A percentile compares a stretch with the other conserved stretches of the same genome.
These are phyloP conservation scores for Yarrowia deformans DNA, from an alignment of 805 yeast species.

Conservation along the genomic window DNA sequence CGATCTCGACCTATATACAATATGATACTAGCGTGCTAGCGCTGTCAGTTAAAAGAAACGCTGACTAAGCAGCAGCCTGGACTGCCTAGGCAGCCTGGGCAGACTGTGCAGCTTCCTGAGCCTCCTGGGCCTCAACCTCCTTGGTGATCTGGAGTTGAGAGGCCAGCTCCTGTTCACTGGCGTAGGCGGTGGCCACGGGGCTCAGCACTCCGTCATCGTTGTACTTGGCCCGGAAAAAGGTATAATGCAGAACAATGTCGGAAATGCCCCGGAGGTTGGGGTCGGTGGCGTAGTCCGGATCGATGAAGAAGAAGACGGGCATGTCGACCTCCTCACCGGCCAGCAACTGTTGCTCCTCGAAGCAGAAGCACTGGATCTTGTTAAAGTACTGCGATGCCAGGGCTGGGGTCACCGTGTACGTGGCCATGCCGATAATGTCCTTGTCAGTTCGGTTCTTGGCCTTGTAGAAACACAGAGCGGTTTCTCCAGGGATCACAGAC, in stretches of 20 bases:
- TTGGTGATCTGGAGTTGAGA: constrained; percentile 25
- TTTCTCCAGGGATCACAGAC: constrained; percentile 92
- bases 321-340: constrained; percentile 99
- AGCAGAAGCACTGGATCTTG: constrained; percentile 97
- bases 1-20: constrained; percentile 29
- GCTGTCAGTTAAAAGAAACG: not conserved
- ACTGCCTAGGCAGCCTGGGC: too few species aligned
- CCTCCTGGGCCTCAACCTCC: constrained; percentile 14
- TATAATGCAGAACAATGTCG: constrained; percentile 88
- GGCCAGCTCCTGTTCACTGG: constrained; percentile 32
- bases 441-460: constrained; percentile 86
- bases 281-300: constrained; percentile 93
- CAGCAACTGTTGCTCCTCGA: constrained; percentile 90
- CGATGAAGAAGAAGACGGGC: constrained; percentile 97
- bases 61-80: constrained; percentile 1
- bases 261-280: constrained; percentile 91
- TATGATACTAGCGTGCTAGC: not conserved
- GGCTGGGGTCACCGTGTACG: constrained; percentile 95
- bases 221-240: constrained; percentile 69
- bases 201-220: constrained; percentile 44
- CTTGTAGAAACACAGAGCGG: constrained; percentile 93
- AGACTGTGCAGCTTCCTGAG: too few species aligned
- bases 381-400: constrained; percentile 96
- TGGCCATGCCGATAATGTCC: constrained; percentile 98
- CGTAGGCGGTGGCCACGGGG: constrained; percentile 43